phyloP scores from a whole-genome alignment of 2,329 filamentous ascomycete genomes.

The Ophiocordyceps australis region DNA sequence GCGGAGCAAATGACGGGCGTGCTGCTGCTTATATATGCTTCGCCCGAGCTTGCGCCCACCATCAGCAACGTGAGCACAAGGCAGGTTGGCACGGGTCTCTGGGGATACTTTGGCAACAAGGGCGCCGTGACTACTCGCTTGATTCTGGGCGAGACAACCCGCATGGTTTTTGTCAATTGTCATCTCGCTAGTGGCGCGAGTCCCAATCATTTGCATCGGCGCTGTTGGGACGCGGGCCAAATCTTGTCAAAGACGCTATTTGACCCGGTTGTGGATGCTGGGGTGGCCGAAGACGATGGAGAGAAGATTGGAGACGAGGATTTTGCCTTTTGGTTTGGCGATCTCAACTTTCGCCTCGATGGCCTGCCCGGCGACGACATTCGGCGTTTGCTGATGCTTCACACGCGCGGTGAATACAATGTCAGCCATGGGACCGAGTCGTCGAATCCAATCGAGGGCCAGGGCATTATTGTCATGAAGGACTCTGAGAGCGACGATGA shows the following conservation, averaged over 20 bases:
- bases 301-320: slow-evolving; percentile 76
- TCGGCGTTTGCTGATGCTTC: slow-evolving; percentile 62
- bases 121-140: slow-evolving; percentile 71
- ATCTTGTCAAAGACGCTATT: slow-evolving; percentile 64
- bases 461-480: slow-evolving; percentile 29
- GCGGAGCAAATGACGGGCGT: slow-evolving; percentile 78
- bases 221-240: slow-evolving; percentile 80
- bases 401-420: slow-evolving; percentile 64
- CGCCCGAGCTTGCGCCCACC: slow-evolving; percentile 53
- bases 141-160: slow-evolving; percentile 75
- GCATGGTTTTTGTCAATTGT: slow-evolving; percentile 77
- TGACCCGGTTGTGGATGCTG: slow-evolving; percentile 47
- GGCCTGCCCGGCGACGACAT: slow-evolving; percentile 84
- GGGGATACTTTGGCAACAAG: slow-evolving; percentile 94
- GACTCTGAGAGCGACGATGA: slow-evolving; percentile 27
- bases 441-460: slow-evolving; percentile 20
- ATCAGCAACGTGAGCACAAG: slow-evolving; percentile 70
- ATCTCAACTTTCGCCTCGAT: slow-evolving; percentile 86
- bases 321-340: slow-evolving; percentile 90
- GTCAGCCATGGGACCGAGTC: slow-evolving; percentile 22
- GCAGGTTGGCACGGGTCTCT: slow-evolving; percentile 71
- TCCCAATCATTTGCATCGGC: slow-evolving; percentile 55
- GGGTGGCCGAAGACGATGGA: slow-evolving; percentile 45
- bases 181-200: slow-evolving; percentile 82
- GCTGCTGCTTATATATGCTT: slow-evolving; percentile 70